Conservation (phyloP, 164 flowering plant species). For the Cinnamomum micranthum region DNA sequence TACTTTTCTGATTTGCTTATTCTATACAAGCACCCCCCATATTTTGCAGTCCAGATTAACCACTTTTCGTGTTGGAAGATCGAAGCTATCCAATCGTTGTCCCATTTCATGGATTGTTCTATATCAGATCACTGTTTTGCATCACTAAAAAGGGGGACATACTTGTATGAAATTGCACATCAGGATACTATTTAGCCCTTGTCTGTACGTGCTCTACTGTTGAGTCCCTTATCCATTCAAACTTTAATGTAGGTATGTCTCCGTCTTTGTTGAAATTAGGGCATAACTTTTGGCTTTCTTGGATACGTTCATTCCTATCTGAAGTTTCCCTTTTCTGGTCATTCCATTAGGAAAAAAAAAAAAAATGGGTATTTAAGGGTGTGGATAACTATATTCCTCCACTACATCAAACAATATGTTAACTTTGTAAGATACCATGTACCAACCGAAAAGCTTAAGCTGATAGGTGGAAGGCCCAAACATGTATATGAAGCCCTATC, state of each 20-base stretch:
- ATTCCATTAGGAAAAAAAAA: too few relatives aligned
- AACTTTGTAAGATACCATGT: too few relatives aligned
- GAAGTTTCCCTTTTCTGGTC: too few relatives aligned
- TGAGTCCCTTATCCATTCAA: background rate
- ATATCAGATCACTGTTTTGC: background rate
- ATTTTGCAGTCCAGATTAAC: too few relatives aligned
- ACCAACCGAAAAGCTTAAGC: too few relatives aligned
- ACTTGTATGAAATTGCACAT: background rate
- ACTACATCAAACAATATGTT: too few relatives aligned
- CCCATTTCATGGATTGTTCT: background rate
- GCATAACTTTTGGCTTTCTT: background rate
- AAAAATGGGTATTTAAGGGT: background rate
- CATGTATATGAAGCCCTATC: too few relatives aligned
- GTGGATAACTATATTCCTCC: too few relatives aligned
- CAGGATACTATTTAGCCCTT: background rate
- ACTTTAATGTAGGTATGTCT: background rate
- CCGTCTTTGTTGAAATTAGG: background rate
- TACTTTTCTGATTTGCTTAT: background rate
- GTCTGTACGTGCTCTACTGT: background rate
- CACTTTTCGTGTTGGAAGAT: too few relatives aligned
- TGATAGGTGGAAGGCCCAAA: too few relatives aligned
- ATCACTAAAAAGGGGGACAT: background rate
- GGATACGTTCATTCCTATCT: too few relatives aligned
- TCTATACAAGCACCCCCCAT: background rate
- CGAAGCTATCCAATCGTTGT: too few relatives aligned